Percentiles rank a stretch among this genome's conserved stretches.
Conservation (phyloP, 306 rosid genomes). For the Citrullus colocynthis region DNA sequence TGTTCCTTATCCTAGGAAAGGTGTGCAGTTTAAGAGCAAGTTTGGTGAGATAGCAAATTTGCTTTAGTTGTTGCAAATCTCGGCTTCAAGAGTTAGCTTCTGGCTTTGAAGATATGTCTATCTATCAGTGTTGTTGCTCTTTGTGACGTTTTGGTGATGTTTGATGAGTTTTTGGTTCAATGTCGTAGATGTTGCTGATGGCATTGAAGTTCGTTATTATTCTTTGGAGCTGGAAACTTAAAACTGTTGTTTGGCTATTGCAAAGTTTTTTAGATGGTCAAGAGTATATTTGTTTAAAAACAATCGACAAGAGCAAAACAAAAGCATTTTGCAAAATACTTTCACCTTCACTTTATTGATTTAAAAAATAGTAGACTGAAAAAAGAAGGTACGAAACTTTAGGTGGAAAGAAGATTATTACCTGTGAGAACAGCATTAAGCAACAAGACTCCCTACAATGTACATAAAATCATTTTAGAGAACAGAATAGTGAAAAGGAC, state of each 20-base stretch:
- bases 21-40: not conserved
- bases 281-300: not conserved
- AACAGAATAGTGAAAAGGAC: not conserved
- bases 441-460: constrained; percentile 77
- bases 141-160: not conserved
- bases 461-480: constrained; percentile 15
- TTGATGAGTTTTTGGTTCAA: not conserved
- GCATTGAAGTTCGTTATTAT: not conserved
- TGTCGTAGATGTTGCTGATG: not conserved
- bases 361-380: not conserved
- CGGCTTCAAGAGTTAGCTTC: not conserved
- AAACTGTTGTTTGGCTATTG: not conserved
- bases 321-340: not conserved
- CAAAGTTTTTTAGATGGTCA: not conserved
- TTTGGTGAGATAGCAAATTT: not conserved
- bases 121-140: not conserved
- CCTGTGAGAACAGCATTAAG: constrained; percentile 96
- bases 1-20: not conserved
- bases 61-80: not conserved
- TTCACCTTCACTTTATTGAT: not conserved
- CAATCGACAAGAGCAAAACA: not conserved
- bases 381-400: not conserved
- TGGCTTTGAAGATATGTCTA: not conserved
- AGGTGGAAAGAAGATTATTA: constrained; percentile 12
- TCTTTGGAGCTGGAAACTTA: not conserved